These are phyloP conservation scores for Quercus rubra DNA, from an alignment of 306 rosid genomes.

Conservation along the genomic window DNA sequence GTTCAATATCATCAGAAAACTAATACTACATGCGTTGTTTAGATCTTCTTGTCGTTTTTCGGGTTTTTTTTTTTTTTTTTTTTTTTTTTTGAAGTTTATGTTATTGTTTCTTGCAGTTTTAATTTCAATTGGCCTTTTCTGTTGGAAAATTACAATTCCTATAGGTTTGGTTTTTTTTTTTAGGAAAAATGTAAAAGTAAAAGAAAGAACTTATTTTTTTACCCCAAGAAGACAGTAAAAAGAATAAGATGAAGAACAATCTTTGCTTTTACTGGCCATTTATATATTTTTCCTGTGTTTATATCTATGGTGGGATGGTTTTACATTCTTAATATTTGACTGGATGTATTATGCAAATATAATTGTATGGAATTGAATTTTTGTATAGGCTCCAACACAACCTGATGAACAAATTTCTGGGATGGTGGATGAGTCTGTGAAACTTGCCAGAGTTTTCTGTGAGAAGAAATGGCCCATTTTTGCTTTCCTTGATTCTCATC, in stretches of 20 bases:
- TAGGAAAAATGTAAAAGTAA: too few species aligned
- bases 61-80: neutral
- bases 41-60: neutral
- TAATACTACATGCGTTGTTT: neutral
- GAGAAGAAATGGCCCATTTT: slow-evolving; percentile 80
- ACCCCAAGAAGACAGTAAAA: neutral
- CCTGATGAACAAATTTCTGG: slow-evolving; percentile 48
- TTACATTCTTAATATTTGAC: neutral
- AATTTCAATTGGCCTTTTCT: neutral
- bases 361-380: neutral
- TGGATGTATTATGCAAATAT: neutral
- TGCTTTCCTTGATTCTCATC: slow-evolving; percentile 74
- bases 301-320: neutral
- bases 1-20: neutral
- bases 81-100: neutral
- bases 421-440: slow-evolving; percentile 69
- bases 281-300: neutral
- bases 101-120: neutral
- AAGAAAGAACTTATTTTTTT: neutral
- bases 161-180: too few species aligned
- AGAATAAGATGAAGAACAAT: neutral
- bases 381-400: slow-evolving; percentile 69
- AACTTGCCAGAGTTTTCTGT: slow-evolving; percentile 53
- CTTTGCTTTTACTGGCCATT: neutral
- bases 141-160: neutral